These are phyloP conservation scores for Dissoconium aciculare DNA, from an alignment of 2,329 filamentous ascomycete species.

Conservation along the genomic window DNA sequence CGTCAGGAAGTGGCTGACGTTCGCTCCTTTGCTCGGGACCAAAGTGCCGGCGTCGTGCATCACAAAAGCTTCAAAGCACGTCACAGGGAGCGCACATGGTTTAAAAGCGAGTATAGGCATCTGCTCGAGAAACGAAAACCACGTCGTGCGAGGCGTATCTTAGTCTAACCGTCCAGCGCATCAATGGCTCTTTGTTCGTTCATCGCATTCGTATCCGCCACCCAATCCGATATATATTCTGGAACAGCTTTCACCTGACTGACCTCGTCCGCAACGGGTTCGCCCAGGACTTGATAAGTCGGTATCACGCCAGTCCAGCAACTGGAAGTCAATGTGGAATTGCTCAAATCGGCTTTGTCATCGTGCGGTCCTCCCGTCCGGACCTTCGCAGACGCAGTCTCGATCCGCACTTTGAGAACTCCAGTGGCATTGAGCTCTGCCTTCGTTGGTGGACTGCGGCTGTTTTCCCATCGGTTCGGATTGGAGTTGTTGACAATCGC, in stretches of 20 bases:
- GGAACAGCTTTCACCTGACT: slow-evolving; percentile 48
- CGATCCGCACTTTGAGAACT: slow-evolving; percentile 54
- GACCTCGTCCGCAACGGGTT: slow-evolving; percentile 44
- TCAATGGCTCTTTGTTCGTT: slow-evolving; percentile 23
- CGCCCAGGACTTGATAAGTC: slow-evolving; percentile 47
- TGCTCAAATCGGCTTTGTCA: slow-evolving; percentile 40
- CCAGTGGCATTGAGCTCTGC: slow-evolving; percentile 63
- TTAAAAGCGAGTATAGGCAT: neutral
- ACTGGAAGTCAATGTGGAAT: slow-evolving; percentile 33
- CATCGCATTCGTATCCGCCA: slow-evolving; percentile 33
- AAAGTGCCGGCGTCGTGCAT: no score
- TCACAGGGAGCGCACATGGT: neutral
- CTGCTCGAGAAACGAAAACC: neutral
- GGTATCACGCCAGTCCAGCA: slow-evolving; percentile 51
- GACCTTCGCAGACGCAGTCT: slow-evolving; percentile 61
- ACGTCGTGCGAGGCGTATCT: no score
- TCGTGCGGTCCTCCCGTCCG: slow-evolving; percentile 50
- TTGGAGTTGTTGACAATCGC: slow-evolving; percentile 64
- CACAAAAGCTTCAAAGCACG: no score
- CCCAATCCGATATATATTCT: slow-evolving; percentile 43
- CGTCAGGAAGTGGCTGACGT: slow-evolving; percentile 14
- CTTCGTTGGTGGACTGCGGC: slow-evolving; percentile 53
- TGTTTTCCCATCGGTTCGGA: slow-evolving; percentile 51
- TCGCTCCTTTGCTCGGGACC: slow-evolving; percentile 9
- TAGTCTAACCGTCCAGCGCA: slow-evolving; percentile 18